These are phyloP conservation scores for Colletotrichum camelliae DNA, from an alignment of 2,329 filamentous ascomycete species.

Conservation along the genomic window DNA sequence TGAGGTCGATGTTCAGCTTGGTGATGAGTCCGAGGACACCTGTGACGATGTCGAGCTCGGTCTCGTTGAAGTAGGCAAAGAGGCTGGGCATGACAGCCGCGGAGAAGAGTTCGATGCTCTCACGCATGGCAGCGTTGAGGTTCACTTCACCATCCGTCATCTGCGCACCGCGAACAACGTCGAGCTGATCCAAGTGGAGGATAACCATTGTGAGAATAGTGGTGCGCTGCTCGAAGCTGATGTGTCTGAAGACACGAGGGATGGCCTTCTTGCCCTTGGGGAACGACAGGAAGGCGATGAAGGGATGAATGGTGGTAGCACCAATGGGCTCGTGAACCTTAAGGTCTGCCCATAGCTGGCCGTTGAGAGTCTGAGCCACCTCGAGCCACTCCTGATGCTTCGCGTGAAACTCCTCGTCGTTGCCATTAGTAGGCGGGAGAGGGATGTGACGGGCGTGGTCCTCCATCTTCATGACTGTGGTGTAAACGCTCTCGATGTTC, in stretches of 20 bases:
- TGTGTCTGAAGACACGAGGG: constrained; percentile 91
- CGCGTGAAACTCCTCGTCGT: constrained; percentile 72
- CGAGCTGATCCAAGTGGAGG: constrained; percentile 88
- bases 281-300: constrained; percentile 94
- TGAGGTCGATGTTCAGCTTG: constrained; percentile 81
- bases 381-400: constrained; percentile 82
- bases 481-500: constrained; percentile 89
- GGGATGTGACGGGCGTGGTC: constrained; percentile 87
- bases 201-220: constrained; percentile 96
- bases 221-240: constrained; percentile 89
- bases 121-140: constrained; percentile 78
- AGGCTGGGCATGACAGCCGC: constrained; percentile 88
- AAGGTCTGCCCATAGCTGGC: constrained; percentile 81
- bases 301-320: constrained; percentile 80
- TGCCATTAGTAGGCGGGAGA: constrained; percentile 62
- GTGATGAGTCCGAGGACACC: constrained; percentile 87
- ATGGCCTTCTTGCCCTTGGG: constrained; percentile 97
- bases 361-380: constrained; percentile 73
- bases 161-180: constrained; percentile 84
- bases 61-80: constrained; percentile 89
- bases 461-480: constrained; percentile 89
- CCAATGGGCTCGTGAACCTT: constrained; percentile 94
- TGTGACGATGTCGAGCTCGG: constrained; percentile 87
- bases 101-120: constrained; percentile 92
- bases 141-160: constrained; percentile 74